Evolutionary conservation across 805 yeast species (phyloP), one percentile per base, ranked within the genome.

Genomic region (Candida khao-thaluensis): DNA sequence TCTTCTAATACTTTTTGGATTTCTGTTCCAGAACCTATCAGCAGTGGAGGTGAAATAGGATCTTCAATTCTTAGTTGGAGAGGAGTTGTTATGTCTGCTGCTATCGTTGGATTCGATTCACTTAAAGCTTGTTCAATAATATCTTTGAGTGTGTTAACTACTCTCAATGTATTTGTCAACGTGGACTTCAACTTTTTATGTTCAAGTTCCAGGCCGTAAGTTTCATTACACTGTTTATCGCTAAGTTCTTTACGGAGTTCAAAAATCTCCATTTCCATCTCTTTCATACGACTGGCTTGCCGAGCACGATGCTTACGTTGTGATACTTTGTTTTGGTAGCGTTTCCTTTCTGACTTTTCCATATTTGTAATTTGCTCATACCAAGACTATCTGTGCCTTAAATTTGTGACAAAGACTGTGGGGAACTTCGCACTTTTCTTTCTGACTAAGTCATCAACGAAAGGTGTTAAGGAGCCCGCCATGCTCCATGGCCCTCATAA

Each of bases 231-330:
- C 11, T 25, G 10, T 23, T 31, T 22, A 3, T 16, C 12, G 29
- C 18, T 15, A 16, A 37, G 36, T 17, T 37, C 15, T 17, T 31
- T 17, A 14, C 25, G 20, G 16, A 38, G 37, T 17, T 31, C 23
- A 20, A 4, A 5, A 21, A 38, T 25, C 20, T 38, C 41, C 25
- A 8, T 28, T 28, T 38, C 41, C 18, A 38, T 17, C n/a, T 17
- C 37, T 6, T 10, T 14, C 22, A 38, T 38, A 17, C 37, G 35
- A n/a, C 22, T 26, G 6, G 41, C 31, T 17, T 38, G 41, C 7
- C 41, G n/a, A 11, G 41, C 41, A 18, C 41, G 41, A 26, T 38
- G 41, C 25, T 38, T 38, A n/a, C 41, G 37, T 21, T 38, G 41
- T 12, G 36, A 30, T 22, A 38, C 35, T 31, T 38, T 38, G 17